Conservation (phyloP, 495 filamentous ascomycete genomes). For the Immersiella caudata region DNA sequence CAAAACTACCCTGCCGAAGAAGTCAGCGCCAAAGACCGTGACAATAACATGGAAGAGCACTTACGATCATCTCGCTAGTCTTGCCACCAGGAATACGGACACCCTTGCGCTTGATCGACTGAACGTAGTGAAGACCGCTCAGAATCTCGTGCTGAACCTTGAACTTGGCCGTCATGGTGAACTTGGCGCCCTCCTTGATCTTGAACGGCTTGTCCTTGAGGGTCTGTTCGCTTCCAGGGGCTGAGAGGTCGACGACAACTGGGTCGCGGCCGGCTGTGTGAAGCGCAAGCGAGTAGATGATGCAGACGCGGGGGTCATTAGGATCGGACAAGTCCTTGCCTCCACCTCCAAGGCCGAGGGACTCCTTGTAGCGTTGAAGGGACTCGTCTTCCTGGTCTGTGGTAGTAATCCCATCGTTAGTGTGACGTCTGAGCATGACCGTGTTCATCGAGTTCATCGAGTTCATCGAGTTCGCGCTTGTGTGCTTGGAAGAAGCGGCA, state of each 20-base stretch:
- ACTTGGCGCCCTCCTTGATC: constrained; percentile 92
- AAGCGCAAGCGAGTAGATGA: constrained; percentile 88
- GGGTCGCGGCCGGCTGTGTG: constrained; percentile 76
- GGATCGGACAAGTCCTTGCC: constrained; percentile 65
- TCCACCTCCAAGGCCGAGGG: constrained; percentile 73
- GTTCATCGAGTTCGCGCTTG: too few relatives aligned
- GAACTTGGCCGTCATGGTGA: constrained; percentile 91
- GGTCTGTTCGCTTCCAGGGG: constrained; percentile 62
- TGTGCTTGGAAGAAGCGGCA: not conserved
- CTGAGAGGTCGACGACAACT: constrained; percentile 79
- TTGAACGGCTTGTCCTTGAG: constrained; percentile 90
- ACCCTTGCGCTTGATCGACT: constrained; percentile 85
- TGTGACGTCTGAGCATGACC: not conserved
- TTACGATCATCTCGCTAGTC: constrained; percentile 94
- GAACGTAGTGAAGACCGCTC: constrained; percentile 91
- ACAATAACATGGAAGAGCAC: constrained; percentile 34
- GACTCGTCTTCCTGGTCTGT: constrained; percentile 80
- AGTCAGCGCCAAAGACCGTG: not conserved
- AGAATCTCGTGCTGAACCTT: constrained; percentile 95
- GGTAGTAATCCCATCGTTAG: constrained; percentile 23
- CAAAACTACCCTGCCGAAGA: constrained; percentile 69
- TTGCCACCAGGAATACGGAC: constrained; percentile 72
- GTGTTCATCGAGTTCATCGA: too few relatives aligned
- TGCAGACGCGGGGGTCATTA: constrained; percentile 77
- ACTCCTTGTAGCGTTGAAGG: constrained; percentile 95